Conservation (phyloP, 1,139 yeast genomes). For the Suhomyces chickasaworum region DNA sequence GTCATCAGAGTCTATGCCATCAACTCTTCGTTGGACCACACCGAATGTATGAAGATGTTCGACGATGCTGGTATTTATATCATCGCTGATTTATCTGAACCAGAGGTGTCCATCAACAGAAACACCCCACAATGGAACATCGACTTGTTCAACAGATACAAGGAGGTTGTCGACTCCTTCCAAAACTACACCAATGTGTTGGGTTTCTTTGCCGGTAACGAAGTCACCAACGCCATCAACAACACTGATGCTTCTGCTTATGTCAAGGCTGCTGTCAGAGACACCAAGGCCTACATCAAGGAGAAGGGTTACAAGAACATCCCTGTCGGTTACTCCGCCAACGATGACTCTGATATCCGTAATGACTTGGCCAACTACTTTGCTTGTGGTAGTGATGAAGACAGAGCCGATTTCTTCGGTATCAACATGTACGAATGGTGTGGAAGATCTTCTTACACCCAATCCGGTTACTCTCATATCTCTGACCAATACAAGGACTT, state of each 20-base stretch:
- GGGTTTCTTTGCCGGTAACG: conserved; percentile 92
- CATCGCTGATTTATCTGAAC: conserved; percentile 73
- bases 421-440: conserved; percentile 98
- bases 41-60: conserved; percentile 64
- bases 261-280: conserved; percentile 89
- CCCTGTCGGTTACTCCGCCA: conserved; percentile 90
- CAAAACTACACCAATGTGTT: conserved; percentile 72
- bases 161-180: conserved; percentile 70
- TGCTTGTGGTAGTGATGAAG: conserved; percentile 67
- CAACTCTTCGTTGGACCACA: conserved; percentile 63
- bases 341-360: conserved; percentile 76
- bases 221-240: conserved; percentile 73
- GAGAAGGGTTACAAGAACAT: conserved; percentile 65
- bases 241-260: conserved; percentile 81
- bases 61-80: conserved; percentile 80
- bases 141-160: conserved; percentile 65
- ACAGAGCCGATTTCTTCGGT: conserved; percentile 85
- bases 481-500: conserved; percentile 69
- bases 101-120: conserved; percentile 65
- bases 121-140: conserved; percentile 59
- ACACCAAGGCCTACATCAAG: conserved; percentile 72
- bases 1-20: conserved; percentile 76
- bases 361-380: conserved; percentile 76
- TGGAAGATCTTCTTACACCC: conserved; percentile 63
- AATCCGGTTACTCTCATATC: conserved; percentile 75